Evolutionary conservation across 192 early-diverging fungal genomes (phyloP), one percentile per base, ranked within the genome.

Genomic region (Rhizoclosmatium globosum): DNA sequence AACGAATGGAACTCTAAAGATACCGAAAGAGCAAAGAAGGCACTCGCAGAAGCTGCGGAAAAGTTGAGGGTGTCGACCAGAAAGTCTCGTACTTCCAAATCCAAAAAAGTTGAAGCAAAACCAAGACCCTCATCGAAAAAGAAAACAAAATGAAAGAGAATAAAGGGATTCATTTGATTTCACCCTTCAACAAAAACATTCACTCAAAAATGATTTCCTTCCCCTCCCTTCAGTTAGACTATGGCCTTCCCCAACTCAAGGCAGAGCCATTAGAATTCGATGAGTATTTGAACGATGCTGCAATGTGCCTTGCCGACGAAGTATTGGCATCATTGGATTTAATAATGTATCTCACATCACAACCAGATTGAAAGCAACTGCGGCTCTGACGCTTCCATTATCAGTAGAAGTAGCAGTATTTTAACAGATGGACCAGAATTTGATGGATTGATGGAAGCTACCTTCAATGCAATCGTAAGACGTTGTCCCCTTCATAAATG

Each of bases 1-100:
- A 47, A 19, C 17, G 17, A 21, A 19, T 72, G 70, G 70, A 46
- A 68, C 4, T 23, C 38, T 41, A 23, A 68, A 43, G 67, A 68
- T 68, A 43, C 67, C 11, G 67, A 21, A 43, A 69, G 45, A 31
- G 45, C 45, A 50, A 39, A 57, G 70, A 9, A 17, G 17, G 15
- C 42, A 17, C 31, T 48, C 39, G n/a, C 15, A 41, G 68, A 69
- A 69, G 17, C 42, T 7, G 44, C 68, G 68, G 9, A 46, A 17
- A n/a, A 2, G 45, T n/a, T n/a, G 21, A 21, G 57, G 57, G 21
- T n/a, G 57, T 17, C 19, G 21, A 58, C 17, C 19, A 21, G 57
- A 58, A 58, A 58, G 57, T n/a, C 19, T 2, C 57, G 6, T 21
- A 17, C 3, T 17, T 58, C 17, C 17, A 58, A 58, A 58, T n/a